Percentiles rank a stretch among this genome's conserved stretches.
Conservation (phyloP, 495 filamentous ascomycete genomes). For the Cudoniella acicularis region DNA sequence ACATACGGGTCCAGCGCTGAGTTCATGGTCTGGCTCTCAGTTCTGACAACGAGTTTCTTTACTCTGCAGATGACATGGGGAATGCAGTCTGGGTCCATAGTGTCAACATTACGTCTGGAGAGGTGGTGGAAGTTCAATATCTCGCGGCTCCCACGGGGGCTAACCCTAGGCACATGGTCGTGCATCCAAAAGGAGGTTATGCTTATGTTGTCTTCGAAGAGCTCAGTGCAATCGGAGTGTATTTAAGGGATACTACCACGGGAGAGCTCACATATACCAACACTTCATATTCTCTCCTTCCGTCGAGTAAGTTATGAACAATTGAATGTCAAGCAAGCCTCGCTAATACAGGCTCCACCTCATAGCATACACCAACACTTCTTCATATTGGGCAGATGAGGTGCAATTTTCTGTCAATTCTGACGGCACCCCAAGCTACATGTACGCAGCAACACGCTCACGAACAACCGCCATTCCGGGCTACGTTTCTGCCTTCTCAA, state of each 20-base stretch:
- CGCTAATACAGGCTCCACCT: no score
- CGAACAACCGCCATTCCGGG: neutral
- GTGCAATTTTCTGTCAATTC: neutral
- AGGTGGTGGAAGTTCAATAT: slow-evolving; percentile 5
- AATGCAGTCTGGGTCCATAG: slow-evolving; percentile 36
- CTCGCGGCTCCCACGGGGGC: slow-evolving; percentile 19
- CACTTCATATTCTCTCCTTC: slow-evolving; percentile 22
- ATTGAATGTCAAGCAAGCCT: no score
- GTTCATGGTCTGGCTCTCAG: slow-evolving; percentile 34
- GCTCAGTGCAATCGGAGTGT: slow-evolving; percentile 22
- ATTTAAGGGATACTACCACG: slow-evolving; percentile 9
- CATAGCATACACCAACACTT: neutral
- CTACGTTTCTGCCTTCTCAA: neutral
- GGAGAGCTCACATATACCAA: slow-evolving; percentile 8
- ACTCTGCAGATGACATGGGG: slow-evolving; percentile 32
- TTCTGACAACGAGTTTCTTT: slow-evolving; percentile 21
- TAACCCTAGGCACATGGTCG: slow-evolving; percentile 28
- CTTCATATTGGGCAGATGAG: slow-evolving; percentile 7
- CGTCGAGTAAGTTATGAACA: slow-evolving; percentile 12
- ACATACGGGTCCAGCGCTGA: slow-evolving; percentile 27
- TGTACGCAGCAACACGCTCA: neutral
- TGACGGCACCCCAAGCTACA: neutral
- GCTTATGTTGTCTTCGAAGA: slow-evolving; percentile 32
- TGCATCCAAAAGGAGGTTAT: slow-evolving; percentile 28
- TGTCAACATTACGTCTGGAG: slow-evolving; percentile 22